A percentile compares a stretch with the other conserved stretches of the same genome.
phyloP scores from a whole-genome alignment of 2,329 filamentous ascomycete genomes.

The Corynespora cassiicola region DNA sequence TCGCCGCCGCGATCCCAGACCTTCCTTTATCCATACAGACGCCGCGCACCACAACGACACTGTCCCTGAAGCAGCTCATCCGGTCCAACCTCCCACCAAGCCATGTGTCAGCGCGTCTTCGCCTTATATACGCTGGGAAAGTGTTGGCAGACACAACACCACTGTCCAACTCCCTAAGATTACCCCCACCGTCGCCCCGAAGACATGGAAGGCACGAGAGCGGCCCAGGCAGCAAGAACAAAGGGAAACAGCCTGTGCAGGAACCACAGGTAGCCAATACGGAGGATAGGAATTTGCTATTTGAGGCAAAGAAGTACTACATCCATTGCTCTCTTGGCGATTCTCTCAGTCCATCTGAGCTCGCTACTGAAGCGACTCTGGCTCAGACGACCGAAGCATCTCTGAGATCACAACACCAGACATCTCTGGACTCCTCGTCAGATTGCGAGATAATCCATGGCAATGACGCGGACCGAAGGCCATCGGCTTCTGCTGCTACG shows the following conservation, averaged over 20 bases:
- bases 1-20: conserved; percentile 85
- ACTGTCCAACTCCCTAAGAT: conserved; percentile 71
- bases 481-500: conserved; percentile 49
- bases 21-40: conserved; percentile 76
- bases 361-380: conserved; percentile 68
- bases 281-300: no score
- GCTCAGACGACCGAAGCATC: conserved; percentile 48
- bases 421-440: conserved; percentile 15
- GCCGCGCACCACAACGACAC: conserved; percentile 73
- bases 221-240: conserved; percentile 53
- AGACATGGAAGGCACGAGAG: conserved; percentile 29
- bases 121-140: conserved; percentile 88
- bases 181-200: conserved; percentile 62
- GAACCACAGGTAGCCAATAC: no score
- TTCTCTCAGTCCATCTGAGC: conserved; percentile 70
- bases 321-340: conserved; percentile 94
- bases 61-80: conserved; percentile 82
- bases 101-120: conserved; percentile 73
- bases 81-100: conserved; percentile 71
- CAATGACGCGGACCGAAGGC: conserved; percentile 19
- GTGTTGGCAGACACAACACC: conserved; percentile 78
- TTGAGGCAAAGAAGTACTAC: conserved; percentile 70
- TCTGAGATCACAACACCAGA: conserved; percentile 36
- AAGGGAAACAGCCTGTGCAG: conserved; percentile 71
- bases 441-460: no score